phyloP scores from a whole-genome alignment of 1,139 yeast species.

The Diutina siamensis region DNA sequence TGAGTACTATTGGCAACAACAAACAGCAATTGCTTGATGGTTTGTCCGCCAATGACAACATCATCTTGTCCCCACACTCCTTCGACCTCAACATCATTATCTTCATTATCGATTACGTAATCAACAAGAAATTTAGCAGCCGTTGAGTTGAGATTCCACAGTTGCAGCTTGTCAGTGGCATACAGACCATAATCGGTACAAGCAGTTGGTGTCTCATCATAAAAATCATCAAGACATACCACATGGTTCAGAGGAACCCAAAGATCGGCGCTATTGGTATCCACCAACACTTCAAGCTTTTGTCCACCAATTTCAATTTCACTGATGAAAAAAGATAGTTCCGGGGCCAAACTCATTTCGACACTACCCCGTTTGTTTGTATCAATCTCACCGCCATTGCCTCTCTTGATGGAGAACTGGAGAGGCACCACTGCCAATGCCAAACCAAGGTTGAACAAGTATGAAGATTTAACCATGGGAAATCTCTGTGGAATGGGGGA shows the following conservation, averaged over 20 bases:
- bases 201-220: background rate
- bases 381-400: background rate
- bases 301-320: background rate
- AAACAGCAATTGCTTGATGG: slow-evolving; percentile 35
- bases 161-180: slow-evolving; percentile 7
- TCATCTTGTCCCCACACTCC: slow-evolving; percentile 60
- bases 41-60: slow-evolving; percentile 26
- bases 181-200: slow-evolving; percentile 7
- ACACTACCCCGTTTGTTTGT: background rate
- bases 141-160: slow-evolving; percentile 17
- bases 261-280: slow-evolving; percentile 6
- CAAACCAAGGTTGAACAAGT: background rate
- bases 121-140: slow-evolving; percentile 41
- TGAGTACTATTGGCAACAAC: slow-evolving; percentile 1
- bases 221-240: background rate
- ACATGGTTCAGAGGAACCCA: slow-evolving; percentile 3
- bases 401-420: background rate
- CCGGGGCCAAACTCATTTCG: background rate
- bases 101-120: too few species aligned
- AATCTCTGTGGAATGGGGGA: too few species aligned
- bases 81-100: slow-evolving; percentile 44
- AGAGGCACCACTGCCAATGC: background rate
- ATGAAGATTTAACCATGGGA: background rate
- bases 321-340: background rate
- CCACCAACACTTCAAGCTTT: slow-evolving; percentile 1